Percentiles rank a stretch among this genome's conserved stretches.
Evolutionary conservation across 2,329 filamentous ascomycete genomes (phyloP).

Genomic region (Malbranchea zuffiana): DNA sequence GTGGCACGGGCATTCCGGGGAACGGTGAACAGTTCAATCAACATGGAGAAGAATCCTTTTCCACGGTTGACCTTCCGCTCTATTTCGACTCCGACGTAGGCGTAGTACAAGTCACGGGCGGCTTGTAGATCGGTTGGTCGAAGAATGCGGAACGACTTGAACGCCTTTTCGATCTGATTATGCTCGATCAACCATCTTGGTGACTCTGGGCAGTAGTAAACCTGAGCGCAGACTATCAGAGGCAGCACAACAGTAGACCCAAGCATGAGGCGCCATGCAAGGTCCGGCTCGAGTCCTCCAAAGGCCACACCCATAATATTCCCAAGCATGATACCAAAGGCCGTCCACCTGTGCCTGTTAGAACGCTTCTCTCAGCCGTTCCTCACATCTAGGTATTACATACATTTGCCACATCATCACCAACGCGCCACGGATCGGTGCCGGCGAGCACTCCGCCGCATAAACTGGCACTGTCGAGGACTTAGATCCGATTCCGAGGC

Average conservation of each 20-base stretch:
- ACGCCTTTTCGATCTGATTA: slow-evolving; percentile 36
- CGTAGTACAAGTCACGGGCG: slow-evolving; percentile 47
- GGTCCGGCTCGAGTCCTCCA: slow-evolving; percentile 35
- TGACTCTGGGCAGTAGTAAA: slow-evolving; percentile 54
- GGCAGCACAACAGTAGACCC: slow-evolving; percentile 54
- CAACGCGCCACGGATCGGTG: slow-evolving; percentile 40
- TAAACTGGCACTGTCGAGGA: slow-evolving; percentile 39
- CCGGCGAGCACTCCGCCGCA: slow-evolving; percentile 39
- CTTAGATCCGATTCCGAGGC: slow-evolving; percentile 35
- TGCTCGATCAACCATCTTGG: slow-evolving; percentile 44
- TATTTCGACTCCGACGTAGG: slow-evolving; percentile 48
- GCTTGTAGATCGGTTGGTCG: slow-evolving; percentile 44
- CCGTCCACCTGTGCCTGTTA: slow-evolving; percentile 30
- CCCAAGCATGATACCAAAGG: slow-evolving; percentile 38
- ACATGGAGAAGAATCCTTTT: slow-evolving; percentile 41
- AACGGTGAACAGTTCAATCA: slow-evolving; percentile 50
- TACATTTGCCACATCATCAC: slow-evolving; percentile 45
- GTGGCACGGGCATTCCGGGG: slow-evolving; percentile 52
- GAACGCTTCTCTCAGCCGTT: no score
- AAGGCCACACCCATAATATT: slow-evolving; percentile 42
- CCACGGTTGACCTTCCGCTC: slow-evolving; percentile 46
- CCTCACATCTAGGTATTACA: no score
- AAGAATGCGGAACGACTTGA: slow-evolving; percentile 38
- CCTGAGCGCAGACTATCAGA: slow-evolving; percentile 46
- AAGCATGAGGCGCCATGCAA: slow-evolving; percentile 59